Conservation (phyloP, 805 yeast species). For the Maudiozyma barnettii region DNA sequence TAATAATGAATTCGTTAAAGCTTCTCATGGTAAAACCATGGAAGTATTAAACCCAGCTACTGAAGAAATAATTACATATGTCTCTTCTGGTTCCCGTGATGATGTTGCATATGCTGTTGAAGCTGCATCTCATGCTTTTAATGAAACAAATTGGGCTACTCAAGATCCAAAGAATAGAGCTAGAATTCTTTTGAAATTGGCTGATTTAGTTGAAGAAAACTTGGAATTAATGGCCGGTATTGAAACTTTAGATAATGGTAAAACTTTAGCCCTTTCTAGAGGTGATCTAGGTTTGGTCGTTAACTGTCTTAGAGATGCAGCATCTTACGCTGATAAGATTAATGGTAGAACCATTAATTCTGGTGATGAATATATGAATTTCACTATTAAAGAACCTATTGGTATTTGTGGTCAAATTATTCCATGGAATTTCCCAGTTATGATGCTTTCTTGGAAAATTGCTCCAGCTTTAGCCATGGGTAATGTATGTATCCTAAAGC, state of each 20-base stretch:
- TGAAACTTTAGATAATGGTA: slow-evolving; percentile 73
- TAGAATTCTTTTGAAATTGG: slow-evolving; percentile 45
- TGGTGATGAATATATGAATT: slow-evolving; percentile 53
- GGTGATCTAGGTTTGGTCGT: slow-evolving; percentile 61
- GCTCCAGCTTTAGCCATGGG: slow-evolving; percentile 75
- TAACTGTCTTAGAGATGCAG: slow-evolving; percentile 58
- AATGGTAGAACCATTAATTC: slow-evolving; percentile 57
- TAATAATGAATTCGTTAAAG: slow-evolving; percentile 66
- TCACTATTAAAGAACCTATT: slow-evolving; percentile 62
- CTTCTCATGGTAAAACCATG: slow-evolving; percentile 48
- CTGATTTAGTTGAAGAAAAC: slow-evolving; percentile 58
- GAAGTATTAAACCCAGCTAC: slow-evolving; percentile 51
- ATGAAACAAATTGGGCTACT: slow-evolving; percentile 44
- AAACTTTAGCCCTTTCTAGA: slow-evolving; percentile 53
- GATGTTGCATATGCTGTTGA: slow-evolving; percentile 66
- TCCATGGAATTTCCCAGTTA: slow-evolving; percentile 79
- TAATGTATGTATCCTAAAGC: slow-evolving; percentile 62
- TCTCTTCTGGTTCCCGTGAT: slow-evolving; percentile 47
- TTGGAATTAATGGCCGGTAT: slow-evolving; percentile 55
- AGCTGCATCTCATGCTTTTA: slow-evolving; percentile 56
- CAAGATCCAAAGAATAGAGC: slow-evolving; percentile 51
- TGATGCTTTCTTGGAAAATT: slow-evolving; percentile 73
- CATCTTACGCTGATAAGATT: slow-evolving; percentile 64
- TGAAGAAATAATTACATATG: slow-evolving; percentile 49
- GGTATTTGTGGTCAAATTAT: slow-evolving; percentile 80